Evolutionary conservation across 768 basidiomycete species (phyloP).

Genomic region (Kockovaella imperatae): DNA sequence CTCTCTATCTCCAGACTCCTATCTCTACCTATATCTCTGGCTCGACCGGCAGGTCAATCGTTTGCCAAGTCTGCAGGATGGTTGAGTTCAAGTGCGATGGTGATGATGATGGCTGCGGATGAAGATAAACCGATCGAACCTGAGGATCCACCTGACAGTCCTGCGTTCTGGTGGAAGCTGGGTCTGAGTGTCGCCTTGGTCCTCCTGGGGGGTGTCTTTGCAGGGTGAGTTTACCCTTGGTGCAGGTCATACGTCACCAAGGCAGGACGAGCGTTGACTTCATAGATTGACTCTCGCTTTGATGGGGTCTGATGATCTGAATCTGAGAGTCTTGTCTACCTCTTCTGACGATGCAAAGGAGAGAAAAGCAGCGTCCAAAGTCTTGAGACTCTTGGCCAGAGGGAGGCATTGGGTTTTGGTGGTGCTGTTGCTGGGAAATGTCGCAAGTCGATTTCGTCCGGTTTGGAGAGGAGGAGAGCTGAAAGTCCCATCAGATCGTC

Average conservation of each 20-base stretch:
- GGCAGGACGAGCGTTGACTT: background rate
- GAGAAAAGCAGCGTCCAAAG: slow-evolving; percentile 48
- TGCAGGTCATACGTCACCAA: background rate
- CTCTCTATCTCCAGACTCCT: too few species aligned
- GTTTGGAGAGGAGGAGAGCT: background rate
- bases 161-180: slow-evolving; percentile 70
- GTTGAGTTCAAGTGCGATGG: too few species aligned
- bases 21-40: too few species aligned
- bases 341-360: slow-evolving; percentile 70
- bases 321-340: slow-evolving; percentile 72
- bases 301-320: slow-evolving; percentile 88
- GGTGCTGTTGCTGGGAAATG: slow-evolving; percentile 80
- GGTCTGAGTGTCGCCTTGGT: slow-evolving; percentile 62
- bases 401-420: slow-evolving; percentile 93
- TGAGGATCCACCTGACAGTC: slow-evolving; percentile 43
- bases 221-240: slow-evolving; percentile 57
- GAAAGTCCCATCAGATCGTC: slow-evolving; percentile 25
- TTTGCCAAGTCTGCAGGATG: too few species aligned
- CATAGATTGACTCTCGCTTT: slow-evolving; percentile 75
- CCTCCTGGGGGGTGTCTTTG: slow-evolving; percentile 80
- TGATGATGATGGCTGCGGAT: background rate
- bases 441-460: slow-evolving; percentile 46
- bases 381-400: slow-evolving; percentile 52
- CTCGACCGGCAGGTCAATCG: too few species aligned
- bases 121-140: slow-evolving; percentile 22